These are phyloP conservation scores for Eimeria praecox DNA, from an alignment of 169 alveolate genomes.

Conservation along the genomic window DNA sequence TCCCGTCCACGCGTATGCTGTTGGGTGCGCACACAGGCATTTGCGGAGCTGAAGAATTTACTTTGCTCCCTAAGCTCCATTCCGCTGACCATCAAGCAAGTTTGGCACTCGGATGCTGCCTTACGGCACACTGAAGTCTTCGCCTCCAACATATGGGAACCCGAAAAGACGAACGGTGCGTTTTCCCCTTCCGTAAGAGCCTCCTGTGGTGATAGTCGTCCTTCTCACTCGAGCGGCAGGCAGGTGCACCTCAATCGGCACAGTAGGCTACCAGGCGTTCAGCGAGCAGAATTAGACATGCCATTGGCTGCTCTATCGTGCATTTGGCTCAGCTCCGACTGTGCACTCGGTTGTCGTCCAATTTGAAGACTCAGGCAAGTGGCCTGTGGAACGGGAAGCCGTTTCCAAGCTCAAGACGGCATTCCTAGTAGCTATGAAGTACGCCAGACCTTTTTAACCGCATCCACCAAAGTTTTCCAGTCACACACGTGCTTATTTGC, in stretches of 20 bases:
- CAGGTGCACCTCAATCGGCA: neutral
- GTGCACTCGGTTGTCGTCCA: conserved; percentile 78
- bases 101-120: conserved; percentile 75
- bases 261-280: neutral
- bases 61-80: conserved; percentile 72
- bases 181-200: neutral
- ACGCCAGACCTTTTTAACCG: neutral
- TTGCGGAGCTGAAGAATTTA: conserved; percentile 72
- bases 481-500: neutral
- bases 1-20: neutral
- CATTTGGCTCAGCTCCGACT: conserved; percentile 51
- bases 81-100: conserved; percentile 80
- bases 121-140: conserved; percentile 58
- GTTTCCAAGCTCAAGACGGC: conserved; percentile 74
- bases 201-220: neutral
- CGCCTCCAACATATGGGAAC: conserved; percentile 65
- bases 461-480: neutral
- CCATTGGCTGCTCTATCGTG: neutral
- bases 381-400: conserved; percentile 80
- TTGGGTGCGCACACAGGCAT: conserved; percentile 51
- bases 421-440: conserved; percentile 80
- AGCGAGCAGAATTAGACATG: neutral
- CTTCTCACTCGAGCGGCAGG: neutral
- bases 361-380: conserved; percentile 79
- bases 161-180: conserved; percentile 36